These are phyloP conservation scores for Epichloe uncinata DNA, from an alignment of 2,329 filamentous ascomycete species.

Conservation along the genomic window DNA sequence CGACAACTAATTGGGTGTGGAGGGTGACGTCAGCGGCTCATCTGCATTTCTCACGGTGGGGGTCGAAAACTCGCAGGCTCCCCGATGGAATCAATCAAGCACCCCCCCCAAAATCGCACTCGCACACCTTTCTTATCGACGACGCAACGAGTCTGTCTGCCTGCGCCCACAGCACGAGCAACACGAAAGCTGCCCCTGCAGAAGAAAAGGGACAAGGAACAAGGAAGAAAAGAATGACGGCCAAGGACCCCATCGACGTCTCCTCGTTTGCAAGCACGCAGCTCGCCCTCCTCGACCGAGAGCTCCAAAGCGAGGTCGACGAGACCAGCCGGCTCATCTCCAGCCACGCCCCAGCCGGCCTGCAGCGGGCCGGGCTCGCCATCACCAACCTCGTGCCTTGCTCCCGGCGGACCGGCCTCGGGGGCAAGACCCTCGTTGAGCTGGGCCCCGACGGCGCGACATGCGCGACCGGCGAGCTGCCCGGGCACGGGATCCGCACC, in stretches of 20 bases:
- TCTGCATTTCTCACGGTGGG: too few species aligned
- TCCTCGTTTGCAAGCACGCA: slow-evolving; percentile 58
- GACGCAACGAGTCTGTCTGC: too few species aligned
- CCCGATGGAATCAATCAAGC: too few species aligned
- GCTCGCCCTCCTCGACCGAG: slow-evolving; percentile 53
- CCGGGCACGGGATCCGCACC: slow-evolving; percentile 60
- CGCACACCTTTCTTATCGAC: too few species aligned
- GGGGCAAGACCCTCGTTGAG: slow-evolving; percentile 82
- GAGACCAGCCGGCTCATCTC: slow-evolving; percentile 57
- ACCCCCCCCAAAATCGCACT: too few species aligned
- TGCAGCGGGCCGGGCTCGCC: slow-evolving; percentile 67
- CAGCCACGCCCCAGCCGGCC: slow-evolving; percentile 51
- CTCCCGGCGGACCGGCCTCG: slow-evolving; percentile 75
- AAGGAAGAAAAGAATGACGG: slow-evolving; percentile 18
- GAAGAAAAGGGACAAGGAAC: background rate
- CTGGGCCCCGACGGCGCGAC: slow-evolving; percentile 61
- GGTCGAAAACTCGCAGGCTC: too few species aligned
- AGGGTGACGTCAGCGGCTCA: too few species aligned
- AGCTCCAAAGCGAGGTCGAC: slow-evolving; percentile 58
- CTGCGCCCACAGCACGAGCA: too few species aligned
- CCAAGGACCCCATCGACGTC: slow-evolving; percentile 41
- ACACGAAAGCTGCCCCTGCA: too few species aligned
- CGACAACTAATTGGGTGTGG: too few species aligned
- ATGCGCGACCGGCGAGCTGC: slow-evolving; percentile 39
- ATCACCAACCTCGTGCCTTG: slow-evolving; percentile 61